phyloP scores from a whole-genome alignment of 257 asterid species.

The Gentiana dahurica region DNA sequence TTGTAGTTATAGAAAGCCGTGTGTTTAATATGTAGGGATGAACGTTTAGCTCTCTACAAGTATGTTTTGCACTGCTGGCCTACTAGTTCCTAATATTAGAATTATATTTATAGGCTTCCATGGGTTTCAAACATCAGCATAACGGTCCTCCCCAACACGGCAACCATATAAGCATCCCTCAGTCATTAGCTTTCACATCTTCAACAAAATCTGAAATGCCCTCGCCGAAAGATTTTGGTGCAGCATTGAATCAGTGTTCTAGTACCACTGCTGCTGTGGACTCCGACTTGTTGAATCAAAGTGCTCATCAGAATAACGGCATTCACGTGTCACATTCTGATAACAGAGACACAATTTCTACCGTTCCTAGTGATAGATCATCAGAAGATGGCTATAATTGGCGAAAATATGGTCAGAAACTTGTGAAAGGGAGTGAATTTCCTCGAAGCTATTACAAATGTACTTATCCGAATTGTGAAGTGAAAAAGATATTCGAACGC shows the following conservation, averaged over 20 bases:
- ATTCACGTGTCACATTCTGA: conserved; percentile 43
- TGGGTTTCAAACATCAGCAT: conserved; percentile 39
- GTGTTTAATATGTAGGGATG: too few species aligned
- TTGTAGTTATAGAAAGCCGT: too few species aligned
- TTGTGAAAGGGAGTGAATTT: conserved; percentile 95
- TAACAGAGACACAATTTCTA: conserved; percentile 36
- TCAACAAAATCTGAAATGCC: conserved; percentile 21
- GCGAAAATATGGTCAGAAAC: conserved; percentile 98
- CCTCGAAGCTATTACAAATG: conserved; percentile 97
- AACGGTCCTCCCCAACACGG: conserved; percentile 26
- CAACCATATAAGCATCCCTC: conserved; percentile 45
- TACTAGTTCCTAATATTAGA: conserved; percentile 16
- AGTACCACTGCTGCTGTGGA: conserved; percentile 24
- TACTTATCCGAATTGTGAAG: conserved; percentile 93
- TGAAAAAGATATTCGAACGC: conserved; percentile 88
- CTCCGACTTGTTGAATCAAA: conserved; percentile 36
- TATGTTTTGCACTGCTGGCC: conserved; percentile 1
- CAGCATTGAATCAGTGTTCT: conserved; percentile 25
- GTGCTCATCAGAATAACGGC: conserved; percentile 24
- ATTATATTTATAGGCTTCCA: conserved; percentile 34
- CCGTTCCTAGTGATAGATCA: conserved; percentile 60
- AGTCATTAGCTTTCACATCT: conserved; percentile 30
- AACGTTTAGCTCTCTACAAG: neutral
- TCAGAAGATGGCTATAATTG: conserved; percentile 93
- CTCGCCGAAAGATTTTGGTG: conserved; percentile 18